These are phyloP conservation scores for Claviceps spartinae DNA, from an alignment of 2,329 filamentous ascomycete genomes.

Conservation along the genomic window DNA sequence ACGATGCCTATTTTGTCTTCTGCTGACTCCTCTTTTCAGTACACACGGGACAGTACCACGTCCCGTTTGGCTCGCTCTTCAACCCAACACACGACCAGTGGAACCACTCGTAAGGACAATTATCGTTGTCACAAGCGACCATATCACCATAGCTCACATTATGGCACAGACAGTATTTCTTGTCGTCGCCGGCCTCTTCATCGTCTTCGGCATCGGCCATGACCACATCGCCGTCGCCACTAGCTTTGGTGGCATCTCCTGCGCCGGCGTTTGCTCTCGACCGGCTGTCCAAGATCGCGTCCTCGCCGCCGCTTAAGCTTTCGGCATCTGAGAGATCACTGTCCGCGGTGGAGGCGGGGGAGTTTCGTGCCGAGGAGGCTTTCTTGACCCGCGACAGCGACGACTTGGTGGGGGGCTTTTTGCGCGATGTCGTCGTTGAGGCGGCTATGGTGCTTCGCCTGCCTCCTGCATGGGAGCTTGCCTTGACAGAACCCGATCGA, in stretches of 20 bases:
- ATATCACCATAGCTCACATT: constrained; percentile 77
- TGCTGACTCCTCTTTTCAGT: constrained; percentile 38
- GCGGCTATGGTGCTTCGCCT: constrained; percentile 39
- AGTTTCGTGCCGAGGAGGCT: constrained; percentile 39
- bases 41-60: constrained; percentile 54
- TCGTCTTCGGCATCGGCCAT: constrained; percentile 42
- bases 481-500: constrained; percentile 34
- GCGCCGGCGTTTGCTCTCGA: constrained; percentile 18
- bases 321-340: constrained; percentile 53
- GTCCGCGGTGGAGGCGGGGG: constrained; percentile 48
- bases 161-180: constrained; percentile 74
- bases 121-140: constrained; percentile 77
- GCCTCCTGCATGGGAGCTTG: constrained; percentile 21
- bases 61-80: constrained; percentile 53
- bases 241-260: constrained; percentile 22
- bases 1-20: constrained; percentile 16
- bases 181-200: constrained; percentile 62
- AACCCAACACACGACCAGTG: constrained; percentile 65
- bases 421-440: constrained; percentile 28
- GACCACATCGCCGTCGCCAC: constrained; percentile 36
- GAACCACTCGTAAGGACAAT: constrained; percentile 76
- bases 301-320: constrained; percentile 38
- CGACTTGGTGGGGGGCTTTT: constrained; percentile 44
- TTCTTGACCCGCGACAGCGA: constrained; percentile 49
- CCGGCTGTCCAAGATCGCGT: constrained; percentile 19